These are phyloP conservation scores for Arthromyces matolae DNA, from an alignment of 768 basidiomycete species.

Conservation along the genomic window DNA sequence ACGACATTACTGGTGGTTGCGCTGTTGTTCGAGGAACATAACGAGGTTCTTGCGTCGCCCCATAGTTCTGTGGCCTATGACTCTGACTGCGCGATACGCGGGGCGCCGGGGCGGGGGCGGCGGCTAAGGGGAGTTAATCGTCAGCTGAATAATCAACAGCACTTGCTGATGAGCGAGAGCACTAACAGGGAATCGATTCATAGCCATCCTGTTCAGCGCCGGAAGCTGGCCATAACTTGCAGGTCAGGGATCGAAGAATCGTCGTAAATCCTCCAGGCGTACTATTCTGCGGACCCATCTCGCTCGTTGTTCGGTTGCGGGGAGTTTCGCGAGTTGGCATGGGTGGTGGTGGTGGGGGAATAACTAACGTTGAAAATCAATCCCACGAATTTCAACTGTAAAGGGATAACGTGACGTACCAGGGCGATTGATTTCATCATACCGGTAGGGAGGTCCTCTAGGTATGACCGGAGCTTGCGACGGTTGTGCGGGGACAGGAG, in stretches of 20 bases:
- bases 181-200: conserved; percentile 1
- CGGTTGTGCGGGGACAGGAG: neutral
- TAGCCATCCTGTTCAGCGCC: conserved; percentile 7
- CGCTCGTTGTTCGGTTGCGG: conserved; percentile 9
- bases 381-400: conserved; percentile 2
- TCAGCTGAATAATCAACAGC: neutral
- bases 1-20: neutral
- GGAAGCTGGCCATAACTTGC: conserved; percentile 20
- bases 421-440: conserved; percentile 8
- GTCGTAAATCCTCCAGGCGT: conserved; percentile 15
- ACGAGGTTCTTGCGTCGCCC: neutral
- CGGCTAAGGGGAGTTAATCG: neutral
- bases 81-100: too few species aligned
- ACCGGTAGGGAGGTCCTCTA: conserved; percentile 8
- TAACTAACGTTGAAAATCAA: conserved; percentile 13
- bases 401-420: conserved; percentile 12
- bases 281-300: conserved; percentile 19
- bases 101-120: neutral
- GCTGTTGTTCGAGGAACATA: neutral
- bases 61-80: neutral
- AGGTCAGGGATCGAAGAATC: conserved; percentile 18
- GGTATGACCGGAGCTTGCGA: conserved; percentile 5
- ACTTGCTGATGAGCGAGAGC: neutral
- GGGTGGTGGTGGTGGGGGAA: conserved; percentile 2
- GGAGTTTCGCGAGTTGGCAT: conserved; percentile 13